These are phyloP conservation scores for Mortierella sp. DNA, from an alignment of 371 early-diverging fungal genomes.

Conservation along the genomic window DNA sequence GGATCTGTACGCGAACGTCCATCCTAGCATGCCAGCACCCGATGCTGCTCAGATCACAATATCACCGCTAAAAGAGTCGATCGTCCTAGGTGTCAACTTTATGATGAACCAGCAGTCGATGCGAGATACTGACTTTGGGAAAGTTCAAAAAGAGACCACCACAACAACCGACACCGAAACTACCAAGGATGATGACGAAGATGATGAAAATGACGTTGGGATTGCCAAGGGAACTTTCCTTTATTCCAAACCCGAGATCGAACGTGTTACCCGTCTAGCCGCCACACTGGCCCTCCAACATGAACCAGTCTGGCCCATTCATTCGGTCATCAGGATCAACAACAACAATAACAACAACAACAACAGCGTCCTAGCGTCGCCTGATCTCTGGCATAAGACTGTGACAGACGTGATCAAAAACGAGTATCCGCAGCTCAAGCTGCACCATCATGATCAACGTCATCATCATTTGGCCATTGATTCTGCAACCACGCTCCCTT, in stretches of 20 bases:
- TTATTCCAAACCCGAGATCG: constrained; percentile 89
- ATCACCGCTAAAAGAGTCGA: constrained; percentile 92
- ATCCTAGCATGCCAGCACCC: constrained; percentile 95
- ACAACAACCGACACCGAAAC: constrained; percentile 84
- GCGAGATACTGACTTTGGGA: constrained; percentile 98
- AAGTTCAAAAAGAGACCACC: too few relatives aligned
- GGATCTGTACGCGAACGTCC: constrained; percentile 94
- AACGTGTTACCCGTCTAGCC: constrained; percentile 95
- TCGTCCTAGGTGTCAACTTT: constrained; percentile 92
- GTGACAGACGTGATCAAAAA: constrained; percentile 87
- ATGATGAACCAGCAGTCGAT: constrained; percentile 94
- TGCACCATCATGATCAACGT: too few relatives aligned
- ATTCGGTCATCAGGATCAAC: constrained; percentile 97
- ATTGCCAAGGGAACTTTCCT: constrained; percentile 92
- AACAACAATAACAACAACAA: too few relatives aligned
- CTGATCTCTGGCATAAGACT: constrained; percentile 94
- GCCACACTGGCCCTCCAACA: constrained; percentile 82
- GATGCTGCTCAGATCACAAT: constrained; percentile 78
- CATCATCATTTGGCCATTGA: constrained; percentile 95
- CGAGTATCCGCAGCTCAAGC: constrained; percentile 88
- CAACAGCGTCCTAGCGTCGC: constrained; percentile 97
- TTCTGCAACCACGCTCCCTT: constrained; percentile 95
- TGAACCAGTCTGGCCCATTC: constrained; percentile 86
- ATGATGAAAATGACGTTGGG: too few relatives aligned
- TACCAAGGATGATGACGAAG: constrained; percentile 76